Evolutionary conservation across 2,329 filamentous ascomycete genomes (phyloP).

Genomic region (Coniochaeta sp.): DNA sequence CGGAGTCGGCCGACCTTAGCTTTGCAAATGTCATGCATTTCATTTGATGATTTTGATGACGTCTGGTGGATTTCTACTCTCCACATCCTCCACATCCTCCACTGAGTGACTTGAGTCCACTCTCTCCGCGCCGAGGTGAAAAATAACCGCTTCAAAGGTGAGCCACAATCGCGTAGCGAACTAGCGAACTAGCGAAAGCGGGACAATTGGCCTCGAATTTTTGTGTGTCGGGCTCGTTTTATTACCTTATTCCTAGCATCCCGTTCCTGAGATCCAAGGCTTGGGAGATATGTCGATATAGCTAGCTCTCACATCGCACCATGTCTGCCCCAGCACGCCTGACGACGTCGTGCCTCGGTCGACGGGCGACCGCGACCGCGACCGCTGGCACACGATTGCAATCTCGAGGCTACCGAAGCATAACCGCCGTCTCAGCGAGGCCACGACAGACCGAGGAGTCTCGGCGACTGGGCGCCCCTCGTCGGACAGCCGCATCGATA

Average conservation of each 20-base stretch:
- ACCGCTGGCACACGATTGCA: background rate
- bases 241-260: background rate
- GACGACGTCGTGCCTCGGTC: constrained; percentile 15
- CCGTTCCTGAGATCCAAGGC: background rate
- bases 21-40: constrained; percentile 1
- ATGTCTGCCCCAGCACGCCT: constrained; percentile 20
- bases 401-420: background rate
- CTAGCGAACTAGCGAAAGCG: background rate
- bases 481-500: background rate
- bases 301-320: constrained; percentile 2
- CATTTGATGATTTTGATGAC: constrained; percentile 2
- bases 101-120: no score
- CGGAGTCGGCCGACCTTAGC: background rate
- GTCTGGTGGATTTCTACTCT: background rate
- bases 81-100: background rate
- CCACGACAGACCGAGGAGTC: background rate
- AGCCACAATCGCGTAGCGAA: no score
- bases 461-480: background rate
- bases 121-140: background rate
- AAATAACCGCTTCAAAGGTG: background rate
- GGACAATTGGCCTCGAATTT: no score
- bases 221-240: no score
- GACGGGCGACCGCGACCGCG: constrained; percentile 8
- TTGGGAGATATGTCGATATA: constrained; percentile 1
- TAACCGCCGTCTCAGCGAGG: background rate